A percentile compares a stretch with the other conserved stretches of the same genome.
phyloP scores from a whole-genome alignment of 1,139 yeast genomes.

The Eremothecium sinecaudum region DNA sequence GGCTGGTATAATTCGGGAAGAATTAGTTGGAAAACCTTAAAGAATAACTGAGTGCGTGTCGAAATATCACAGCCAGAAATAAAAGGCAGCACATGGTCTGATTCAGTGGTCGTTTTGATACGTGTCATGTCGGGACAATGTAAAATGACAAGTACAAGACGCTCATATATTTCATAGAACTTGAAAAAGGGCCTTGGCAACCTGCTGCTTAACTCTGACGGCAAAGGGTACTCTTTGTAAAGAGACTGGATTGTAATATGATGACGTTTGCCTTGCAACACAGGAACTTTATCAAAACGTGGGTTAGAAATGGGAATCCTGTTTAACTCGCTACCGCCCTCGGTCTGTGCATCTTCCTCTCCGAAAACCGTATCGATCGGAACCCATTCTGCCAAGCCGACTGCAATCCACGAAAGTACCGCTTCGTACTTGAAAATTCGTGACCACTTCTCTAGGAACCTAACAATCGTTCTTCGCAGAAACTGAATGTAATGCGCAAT shows the following conservation, averaged over 20 bases:
- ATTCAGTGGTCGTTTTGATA: conserved; percentile 18
- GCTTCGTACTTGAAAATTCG: conserved; percentile 66
- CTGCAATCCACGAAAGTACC: conserved; percentile 79
- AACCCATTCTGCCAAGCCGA: conserved; percentile 83
- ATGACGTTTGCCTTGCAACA: conserved; percentile 25
- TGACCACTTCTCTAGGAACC: conserved; percentile 73
- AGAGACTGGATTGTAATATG: conserved; percentile 14
- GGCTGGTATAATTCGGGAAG: conserved; percentile 72
- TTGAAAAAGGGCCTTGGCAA: conserved; percentile 18
- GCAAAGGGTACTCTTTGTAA: conserved; percentile 27
- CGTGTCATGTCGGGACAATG: conserved; percentile 50
- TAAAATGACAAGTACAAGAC: conserved; percentile 63
- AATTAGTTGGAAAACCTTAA: conserved; percentile 51
- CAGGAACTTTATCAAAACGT: conserved; percentile 13
- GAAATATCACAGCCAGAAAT: conserved; percentile 53
- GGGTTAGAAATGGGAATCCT: background rate
- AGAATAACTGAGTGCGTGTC: conserved; percentile 39
- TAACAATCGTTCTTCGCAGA: conserved; percentile 51
- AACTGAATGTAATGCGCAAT: conserved; percentile 41
- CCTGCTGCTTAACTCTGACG: conserved; percentile 15
- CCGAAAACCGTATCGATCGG: conserved; percentile 33
- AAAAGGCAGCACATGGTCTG: conserved; percentile 32
- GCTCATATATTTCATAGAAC: conserved; percentile 64
- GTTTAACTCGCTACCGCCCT: background rate
- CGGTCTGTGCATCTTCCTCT: background rate